Base-by-base conservation (phyloP, 306 rosid genomes). In the Castanospermum australe region DNA sequence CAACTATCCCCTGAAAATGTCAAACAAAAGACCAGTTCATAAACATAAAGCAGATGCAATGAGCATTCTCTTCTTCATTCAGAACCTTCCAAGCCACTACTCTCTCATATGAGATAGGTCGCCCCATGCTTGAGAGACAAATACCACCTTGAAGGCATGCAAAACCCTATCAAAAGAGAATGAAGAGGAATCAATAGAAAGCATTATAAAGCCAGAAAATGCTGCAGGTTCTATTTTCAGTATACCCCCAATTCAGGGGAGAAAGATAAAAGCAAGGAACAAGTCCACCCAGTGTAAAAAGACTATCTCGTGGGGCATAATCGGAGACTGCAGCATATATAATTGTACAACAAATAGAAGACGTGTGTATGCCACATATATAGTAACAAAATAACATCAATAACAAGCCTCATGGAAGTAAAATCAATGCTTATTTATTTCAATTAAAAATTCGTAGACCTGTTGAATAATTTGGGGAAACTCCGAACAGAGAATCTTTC, bases 41-140 rank as follows among this genome's bases (percentile, higher is more conserved):
- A 82, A 96, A 96, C 91, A 96, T 90, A 75, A 96, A 96, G 88
- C 98, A 88, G 70, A 96, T 89, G 83, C 99, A 96, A 87, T 96
- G 96, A 32, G 98, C 99, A 56, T 85, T 93, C 83, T 96, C 98
- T 51, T 96, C 99, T 75, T 93, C 99, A 80, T 96, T 96, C 89
- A 93, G 79, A 83, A 96, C 99, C 89, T 96, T 96, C 99, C 99
- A 93, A 79, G 99, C 99, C 77, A 96, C 96, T 13, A 91, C 97
- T 67, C 97, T 90, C 77, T 96, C 99, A 3, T 91, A 90, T 0
- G 99, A 96, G 66, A 96, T 91, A 1, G 99, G 99, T 50, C 99
- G 88, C 67, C 98, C 99, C 99, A 96, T 96, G 96, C 99, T 96
- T 21, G 99, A 96, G 44, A 93, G 88, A 84, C 99, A 96, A 39